A percentile compares a stretch with the other conserved stretches of the same genome.
Evolutionary conservation across 192 early-diverging fungal species (phyloP).

Genomic region (Entrophospora sp.): DNA sequence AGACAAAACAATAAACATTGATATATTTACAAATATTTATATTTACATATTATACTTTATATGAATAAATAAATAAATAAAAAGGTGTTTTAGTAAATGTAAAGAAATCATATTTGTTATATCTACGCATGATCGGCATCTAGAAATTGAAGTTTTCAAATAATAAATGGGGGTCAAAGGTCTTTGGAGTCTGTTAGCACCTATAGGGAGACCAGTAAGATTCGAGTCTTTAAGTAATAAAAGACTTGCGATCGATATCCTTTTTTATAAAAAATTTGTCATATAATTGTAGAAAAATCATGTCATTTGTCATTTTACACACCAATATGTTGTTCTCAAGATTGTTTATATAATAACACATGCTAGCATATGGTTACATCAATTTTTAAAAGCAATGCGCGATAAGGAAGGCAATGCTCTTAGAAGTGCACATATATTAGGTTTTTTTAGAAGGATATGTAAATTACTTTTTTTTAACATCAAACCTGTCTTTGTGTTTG

Average conservation of each 20-base stretch:
- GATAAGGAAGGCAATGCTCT: conserved; percentile 79
- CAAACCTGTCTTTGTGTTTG: conserved; percentile 95
- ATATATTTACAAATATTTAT: no score
- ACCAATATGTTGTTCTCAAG: neutral
- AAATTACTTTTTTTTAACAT: conserved; percentile 88
- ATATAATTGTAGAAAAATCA: neutral
- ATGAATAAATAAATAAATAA: no score
- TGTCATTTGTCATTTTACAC: neutral
- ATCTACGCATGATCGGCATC: no score
- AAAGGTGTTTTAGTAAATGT: no score
- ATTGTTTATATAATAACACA: neutral
- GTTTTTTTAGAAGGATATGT: conserved; percentile 90
- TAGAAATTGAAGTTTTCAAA: no score
- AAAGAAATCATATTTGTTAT: no score
- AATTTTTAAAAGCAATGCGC: conserved; percentile 91
- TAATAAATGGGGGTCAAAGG: conserved; percentile 95
- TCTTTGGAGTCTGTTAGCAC: conserved; percentile 81
- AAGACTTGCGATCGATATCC: conserved; percentile 71
- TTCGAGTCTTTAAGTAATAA: conserved; percentile 73
- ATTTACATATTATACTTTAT: no score
- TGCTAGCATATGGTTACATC: conserved; percentile 96
- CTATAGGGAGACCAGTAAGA: conserved; percentile 63
- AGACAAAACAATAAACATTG: no score
- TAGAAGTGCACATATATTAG: conserved; percentile 77
- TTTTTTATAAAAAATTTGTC: neutral